Evolutionary conservation across 2,329 filamentous ascomycete genomes (phyloP), one percentile per base, ranked within the genome.

Genomic region (Sordariomycetes sp.): DNA sequence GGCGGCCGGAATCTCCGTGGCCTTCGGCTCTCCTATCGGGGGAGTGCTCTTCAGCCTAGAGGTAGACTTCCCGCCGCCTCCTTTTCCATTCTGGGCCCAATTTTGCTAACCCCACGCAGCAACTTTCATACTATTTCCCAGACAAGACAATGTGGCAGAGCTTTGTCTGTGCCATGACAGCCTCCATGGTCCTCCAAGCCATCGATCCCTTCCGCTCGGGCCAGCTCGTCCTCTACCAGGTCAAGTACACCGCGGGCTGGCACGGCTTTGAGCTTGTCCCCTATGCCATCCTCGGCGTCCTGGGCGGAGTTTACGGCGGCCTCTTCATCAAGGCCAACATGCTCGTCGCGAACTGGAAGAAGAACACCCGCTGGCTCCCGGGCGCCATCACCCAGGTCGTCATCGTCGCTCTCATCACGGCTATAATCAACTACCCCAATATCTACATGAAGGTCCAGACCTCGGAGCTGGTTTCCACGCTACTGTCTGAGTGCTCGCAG

Each of bases 111-210:
- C 14, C 7, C 34, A 4, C 25, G n/a, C 60, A 89, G 82, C 90
- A 96, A 80, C 77, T 97, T 2, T 96, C 91, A 1, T 97, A 97
- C 70, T 97, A 97, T 71, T 97, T 97, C 65, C 93, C 94, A 0
- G 93, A 97, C 73, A 97, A 97, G 72, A 97, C 94, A 11, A 97
- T 99, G 94, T 99, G 94, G 94, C 94, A 97, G 70, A 96, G 91
- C 66, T 99, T 99, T 68, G 94, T 99, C 48, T 97, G 94, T 66
- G 94, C 94, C 69, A 97, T 97, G 92, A 90, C 96, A n/a, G 94
- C 92, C 18, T 93, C 94, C 20, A 90, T 97, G 43, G 90, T 91
- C 16, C 78, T 99, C 4, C 93, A 97, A 71, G 90, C 90, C 5
- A 82, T 96, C 61, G 94, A 99, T 69, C 94, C 94, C 4, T 97